Evolutionary conservation across 2,329 filamentous ascomycete genomes (phyloP).

Genomic region (Trichoderma simmonsii): DNA sequence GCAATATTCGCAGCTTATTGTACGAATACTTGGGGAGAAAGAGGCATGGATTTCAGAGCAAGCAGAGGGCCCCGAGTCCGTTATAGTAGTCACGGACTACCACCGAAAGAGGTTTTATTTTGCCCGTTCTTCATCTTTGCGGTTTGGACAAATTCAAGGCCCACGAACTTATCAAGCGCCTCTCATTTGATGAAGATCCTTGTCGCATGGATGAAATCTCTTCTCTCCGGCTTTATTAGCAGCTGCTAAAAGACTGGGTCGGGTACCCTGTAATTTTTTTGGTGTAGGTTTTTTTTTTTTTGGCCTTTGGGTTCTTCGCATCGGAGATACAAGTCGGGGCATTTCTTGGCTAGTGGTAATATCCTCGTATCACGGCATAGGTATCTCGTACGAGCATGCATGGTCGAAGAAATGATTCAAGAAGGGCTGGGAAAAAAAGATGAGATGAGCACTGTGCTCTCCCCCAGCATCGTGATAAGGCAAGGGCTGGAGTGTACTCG

Average conservation of each 20-base stretch:
- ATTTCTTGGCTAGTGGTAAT: not conserved
- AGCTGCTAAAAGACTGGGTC: slow-evolving; percentile 17
- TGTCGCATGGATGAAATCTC: slow-evolving; percentile 11
- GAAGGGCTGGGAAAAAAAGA: not conserved
- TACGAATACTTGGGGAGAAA: not conserved
- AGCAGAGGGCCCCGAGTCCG: not conserved
- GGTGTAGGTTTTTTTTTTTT: not conserved
- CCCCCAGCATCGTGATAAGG: not conserved
- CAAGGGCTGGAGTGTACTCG: not conserved
- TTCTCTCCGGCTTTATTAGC: slow-evolving; percentile 12
- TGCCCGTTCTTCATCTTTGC: not conserved
- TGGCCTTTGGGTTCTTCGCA: not conserved
- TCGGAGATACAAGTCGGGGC: slow-evolving; percentile 16
- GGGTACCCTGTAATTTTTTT: slow-evolving; percentile 1
- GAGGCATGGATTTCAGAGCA: not conserved
- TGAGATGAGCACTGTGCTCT: not conserved
- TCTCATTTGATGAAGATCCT: slow-evolving; percentile 17
- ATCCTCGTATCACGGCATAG: slow-evolving; percentile 6
- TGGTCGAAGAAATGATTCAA: not conserved
- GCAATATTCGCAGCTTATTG: not conserved
- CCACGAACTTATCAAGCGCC: slow-evolving; percentile 8
- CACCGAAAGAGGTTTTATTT: not conserved
- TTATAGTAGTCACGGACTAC: not conserved
- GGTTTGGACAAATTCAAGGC: not conserved
- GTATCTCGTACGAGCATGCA: not conserved